Base-by-base conservation (phyloP, 495 filamentous ascomycete genomes). In the Xylaria bambusicola region DNA sequence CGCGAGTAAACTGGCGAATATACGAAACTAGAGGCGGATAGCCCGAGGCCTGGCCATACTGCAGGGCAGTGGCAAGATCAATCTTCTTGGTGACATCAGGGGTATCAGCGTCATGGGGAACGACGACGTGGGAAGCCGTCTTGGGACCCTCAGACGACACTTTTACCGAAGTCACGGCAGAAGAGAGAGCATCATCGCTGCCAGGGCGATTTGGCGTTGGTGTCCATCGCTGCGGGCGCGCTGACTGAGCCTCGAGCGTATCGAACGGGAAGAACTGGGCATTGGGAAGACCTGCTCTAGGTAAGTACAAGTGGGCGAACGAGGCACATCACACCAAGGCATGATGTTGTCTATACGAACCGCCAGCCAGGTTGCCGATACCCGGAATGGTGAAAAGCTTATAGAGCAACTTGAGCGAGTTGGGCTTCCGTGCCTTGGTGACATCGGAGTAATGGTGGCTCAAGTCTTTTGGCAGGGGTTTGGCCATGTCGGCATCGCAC, bases 361-460 rank as follows among this genome's bases (percentile, higher is more conserved):
- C 92, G 62, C 92, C 93, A 33, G 93, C 91, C n/a, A 97, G 70
- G 71, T 97, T 95, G 12, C 81, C 82, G 64, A 96, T 92, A 21
- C 86, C 86, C 0, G 92, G 91, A 53, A 93, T 91, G 20, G 66
- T 18, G 62, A 93, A 95, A 68, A 89, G 94, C 66, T 91, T 93
- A 73, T 96, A 96, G 65, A 92, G 88, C 31, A 75, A 58, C 73
- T 96, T 97, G 62, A 96, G 80, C 29, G 67, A 72, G 66, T 85
- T 94, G 8, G 82, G 72, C 3, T 70, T 54, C 12, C 92, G 83
- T 18, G 80, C 79, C 63, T 84, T 86, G 56, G 90, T 88, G 26
- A 82, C 76, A 46, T 80, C 78, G 3, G 88, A 90, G 63, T 84
- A 87, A 69, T 93, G 89, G 71, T 96, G 90, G 56, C 85, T 87